Conservation (phyloP, 106 monocot genomes). For the Phalaenopsis aphrodite region DNA sequence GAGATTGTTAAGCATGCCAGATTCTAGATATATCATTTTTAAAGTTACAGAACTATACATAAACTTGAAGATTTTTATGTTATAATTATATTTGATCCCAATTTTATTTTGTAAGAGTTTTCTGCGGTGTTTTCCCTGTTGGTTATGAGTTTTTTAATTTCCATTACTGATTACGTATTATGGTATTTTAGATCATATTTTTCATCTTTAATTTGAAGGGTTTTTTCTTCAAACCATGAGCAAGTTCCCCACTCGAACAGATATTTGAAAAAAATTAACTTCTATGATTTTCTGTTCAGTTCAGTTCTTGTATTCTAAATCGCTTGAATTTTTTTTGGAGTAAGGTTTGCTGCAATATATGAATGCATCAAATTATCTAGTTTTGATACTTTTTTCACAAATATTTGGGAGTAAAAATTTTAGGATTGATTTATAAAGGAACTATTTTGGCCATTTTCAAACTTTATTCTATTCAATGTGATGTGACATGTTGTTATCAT, state of each 20-base stretch:
- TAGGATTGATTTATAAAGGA: background rate
- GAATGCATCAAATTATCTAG: background rate
- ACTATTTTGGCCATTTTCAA: background rate
- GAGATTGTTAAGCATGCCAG: background rate
- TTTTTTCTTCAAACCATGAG: background rate
- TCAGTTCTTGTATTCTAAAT: background rate
- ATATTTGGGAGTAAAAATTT: background rate
- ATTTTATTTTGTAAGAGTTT: background rate
- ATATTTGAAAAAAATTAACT: background rate
- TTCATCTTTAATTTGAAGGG: background rate
- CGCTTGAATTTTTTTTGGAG: background rate
- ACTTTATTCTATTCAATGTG: background rate
- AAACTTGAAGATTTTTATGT: background rate
- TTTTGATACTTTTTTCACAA: background rate
- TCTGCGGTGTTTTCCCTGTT: background rate
- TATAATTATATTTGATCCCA: background rate
- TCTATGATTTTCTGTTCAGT: background rate
- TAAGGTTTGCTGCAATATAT: background rate
- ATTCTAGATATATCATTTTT: background rate
- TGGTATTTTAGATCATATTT: background rate
- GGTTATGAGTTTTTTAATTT: background rate
- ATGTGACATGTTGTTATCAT: background rate
- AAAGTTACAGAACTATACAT: background rate
- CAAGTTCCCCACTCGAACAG: background rate
- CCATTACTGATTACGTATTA: background rate